Percentiles rank a stretch among this genome's conserved stretches.
Evolutionary conservation across 257 asterid species (phyloP).

Genomic region (Scutellaria barbata): DNA sequence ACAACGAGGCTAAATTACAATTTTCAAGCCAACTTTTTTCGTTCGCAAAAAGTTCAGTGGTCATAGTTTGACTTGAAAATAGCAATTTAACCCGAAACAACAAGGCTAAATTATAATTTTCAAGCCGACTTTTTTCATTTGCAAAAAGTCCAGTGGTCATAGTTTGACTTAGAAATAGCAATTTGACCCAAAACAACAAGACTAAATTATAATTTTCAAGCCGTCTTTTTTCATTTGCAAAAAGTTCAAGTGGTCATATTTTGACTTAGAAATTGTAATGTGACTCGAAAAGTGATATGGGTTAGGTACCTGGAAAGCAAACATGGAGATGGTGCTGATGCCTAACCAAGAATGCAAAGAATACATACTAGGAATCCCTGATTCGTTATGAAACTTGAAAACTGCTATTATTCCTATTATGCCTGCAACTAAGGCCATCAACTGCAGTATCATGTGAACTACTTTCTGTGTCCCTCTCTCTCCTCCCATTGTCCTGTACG

Average conservation of each 20-base stretch:
- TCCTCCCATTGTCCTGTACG: slow-evolving; percentile 44
- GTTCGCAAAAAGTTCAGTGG: not conserved
- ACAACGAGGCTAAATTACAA: not conserved
- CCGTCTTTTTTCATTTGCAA: not conserved
- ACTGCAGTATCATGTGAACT: slow-evolving; percentile 48
- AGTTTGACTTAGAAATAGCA: no score
- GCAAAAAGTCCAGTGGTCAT: no score
- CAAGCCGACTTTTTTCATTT: no score
- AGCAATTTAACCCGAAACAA: no score
- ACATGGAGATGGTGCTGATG: slow-evolving; percentile 58
- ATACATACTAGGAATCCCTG: slow-evolving; percentile 46
- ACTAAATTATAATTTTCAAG: not conserved
- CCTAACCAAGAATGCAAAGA: slow-evolving; percentile 81
- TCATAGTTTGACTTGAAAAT: not conserved
- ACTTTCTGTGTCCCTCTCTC: slow-evolving; percentile 40
- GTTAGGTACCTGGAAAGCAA: slow-evolving; percentile 51
- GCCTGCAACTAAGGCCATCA: slow-evolving; percentile 51
- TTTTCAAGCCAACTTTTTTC: no score
- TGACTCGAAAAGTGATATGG: no score
- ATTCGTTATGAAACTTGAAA: slow-evolving; percentile 55
- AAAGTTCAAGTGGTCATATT: not conserved
- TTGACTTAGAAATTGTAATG: no score
- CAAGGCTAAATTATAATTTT: no score
- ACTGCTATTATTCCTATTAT: slow-evolving; percentile 61
- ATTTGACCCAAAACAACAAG: not conserved